A percentile compares a stretch with the other conserved stretches of the same genome.
phyloP scores from a whole-genome alignment of 805 yeast species.

The Yamadazyma laniorum region DNA sequence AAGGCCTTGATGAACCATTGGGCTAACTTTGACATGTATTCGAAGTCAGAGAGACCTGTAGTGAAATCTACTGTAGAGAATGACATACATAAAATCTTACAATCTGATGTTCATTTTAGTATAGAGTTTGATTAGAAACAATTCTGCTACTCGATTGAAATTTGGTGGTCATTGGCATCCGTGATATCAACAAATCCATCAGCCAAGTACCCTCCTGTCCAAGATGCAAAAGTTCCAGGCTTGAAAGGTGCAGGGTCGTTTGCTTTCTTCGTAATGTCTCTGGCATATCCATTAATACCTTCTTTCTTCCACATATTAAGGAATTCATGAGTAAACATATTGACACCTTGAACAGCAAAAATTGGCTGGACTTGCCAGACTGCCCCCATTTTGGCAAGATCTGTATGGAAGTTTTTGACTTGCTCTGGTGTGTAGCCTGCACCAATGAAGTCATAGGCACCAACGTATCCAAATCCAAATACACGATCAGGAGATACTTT shows the following conservation, averaged over 20 bases:
- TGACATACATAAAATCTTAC: too few species aligned
- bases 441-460: conserved; percentile 10
- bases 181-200: conserved; percentile 10
- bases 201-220: conserved; percentile 12
- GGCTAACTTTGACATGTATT: too few species aligned
- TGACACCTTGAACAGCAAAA: conserved; percentile 11
- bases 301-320: conserved; percentile 11
- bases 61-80: too few species aligned
- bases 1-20: too few species aligned
- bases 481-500: conserved; percentile 11
- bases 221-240: conserved; percentile 8
- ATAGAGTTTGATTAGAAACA: background rate
- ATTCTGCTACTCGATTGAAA: conserved; percentile 1
- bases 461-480: conserved; percentile 14
- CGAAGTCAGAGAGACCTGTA: too few species aligned
- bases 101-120: too few species aligned
- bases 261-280: conserved; percentile 11
- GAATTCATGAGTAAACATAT: conserved; percentile 5
- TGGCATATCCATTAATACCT: conserved; percentile 12
- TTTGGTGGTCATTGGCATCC: conserved; percentile 11
- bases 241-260: conserved; percentile 5
- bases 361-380: conserved; percentile 16
- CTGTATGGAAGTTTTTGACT: conserved; percentile 9
- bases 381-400: conserved; percentile 13
- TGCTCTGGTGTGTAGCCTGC: conserved; percentile 11